A percentile compares a stretch with the other conserved stretches of the same genome.
Conservation (phyloP, 2,329 filamentous ascomycete species). For the Berkeleyomyces basicola region DNA sequence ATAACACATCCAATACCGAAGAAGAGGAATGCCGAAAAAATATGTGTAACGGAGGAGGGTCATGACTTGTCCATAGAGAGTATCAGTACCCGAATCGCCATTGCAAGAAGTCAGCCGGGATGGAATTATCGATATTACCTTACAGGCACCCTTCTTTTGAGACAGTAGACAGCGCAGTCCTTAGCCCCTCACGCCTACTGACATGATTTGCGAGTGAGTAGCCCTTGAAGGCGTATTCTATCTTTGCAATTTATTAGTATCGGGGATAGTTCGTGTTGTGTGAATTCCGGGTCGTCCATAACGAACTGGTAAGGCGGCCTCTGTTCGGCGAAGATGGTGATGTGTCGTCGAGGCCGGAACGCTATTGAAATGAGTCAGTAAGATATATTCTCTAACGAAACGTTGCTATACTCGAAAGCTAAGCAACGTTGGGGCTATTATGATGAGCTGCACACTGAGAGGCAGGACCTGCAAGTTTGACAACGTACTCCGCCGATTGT, state of each 20-base stretch:
- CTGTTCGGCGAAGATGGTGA: conserved; percentile 99
- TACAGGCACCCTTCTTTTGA: conserved; percentile 99
- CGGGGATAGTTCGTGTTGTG: neutral
- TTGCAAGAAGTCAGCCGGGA: neutral
- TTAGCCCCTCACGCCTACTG: conserved; percentile 90
- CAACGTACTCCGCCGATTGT: conserved; percentile 13
- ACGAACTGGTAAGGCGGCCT: conserved; percentile 98
- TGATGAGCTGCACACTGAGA: neutral
- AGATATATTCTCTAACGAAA: neutral
- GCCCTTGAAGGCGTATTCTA: conserved; percentile 99
- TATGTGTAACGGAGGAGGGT: conserved; percentile 91
- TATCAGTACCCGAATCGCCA: neutral
- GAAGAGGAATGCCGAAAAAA: conserved; percentile 95
- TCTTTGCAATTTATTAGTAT: conserved; percentile 2
- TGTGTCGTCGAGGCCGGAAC: conserved; percentile 86
- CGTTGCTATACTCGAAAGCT: neutral
- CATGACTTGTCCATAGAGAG: conserved; percentile 72
- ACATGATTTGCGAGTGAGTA: conserved; percentile 99
- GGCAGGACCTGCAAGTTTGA: neutral
- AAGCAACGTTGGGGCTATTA: neutral
- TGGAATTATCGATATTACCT: conserved; percentile 23
- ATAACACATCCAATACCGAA: conserved; percentile 94
- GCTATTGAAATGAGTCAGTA: neutral
- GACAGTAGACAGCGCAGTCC: conserved; percentile 91
- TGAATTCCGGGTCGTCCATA: conserved; percentile 30